Conservation (phyloP, 108 stramenopile species). For the Licmophora abbreviata region DNA sequence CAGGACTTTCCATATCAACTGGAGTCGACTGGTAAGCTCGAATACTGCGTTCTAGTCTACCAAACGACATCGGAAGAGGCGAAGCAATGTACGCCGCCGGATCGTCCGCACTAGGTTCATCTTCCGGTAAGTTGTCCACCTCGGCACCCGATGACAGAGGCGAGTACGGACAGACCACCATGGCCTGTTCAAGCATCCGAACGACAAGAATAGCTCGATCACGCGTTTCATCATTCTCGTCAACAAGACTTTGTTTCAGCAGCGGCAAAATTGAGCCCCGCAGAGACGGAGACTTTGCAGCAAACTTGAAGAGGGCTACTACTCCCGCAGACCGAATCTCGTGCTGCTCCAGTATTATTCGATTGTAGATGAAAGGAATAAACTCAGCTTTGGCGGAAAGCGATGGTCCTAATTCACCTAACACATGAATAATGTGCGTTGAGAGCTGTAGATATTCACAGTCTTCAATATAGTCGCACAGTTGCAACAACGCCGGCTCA, state of each 20-base stretch:
- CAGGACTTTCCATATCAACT: constrained; percentile 30
- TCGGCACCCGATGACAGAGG: constrained; percentile 23
- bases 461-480: constrained; percentile 93
- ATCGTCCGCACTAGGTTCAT: constrained; percentile 27
- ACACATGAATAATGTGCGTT: constrained; percentile 68
- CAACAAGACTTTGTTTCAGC: constrained; percentile 57
- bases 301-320: constrained; percentile 76
- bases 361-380: constrained; percentile 91
- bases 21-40: constrained; percentile 48
- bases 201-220: constrained; percentile 77
- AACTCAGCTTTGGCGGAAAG: constrained; percentile 62
- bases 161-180: constrained; percentile 25
- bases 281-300: constrained; percentile 62
- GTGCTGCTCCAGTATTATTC: constrained; percentile 81
- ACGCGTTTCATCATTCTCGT: constrained; percentile 89
- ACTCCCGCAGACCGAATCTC: constrained; percentile 85
- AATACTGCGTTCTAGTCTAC: constrained; percentile 60
- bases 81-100: constrained; percentile 41
- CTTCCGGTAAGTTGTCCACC: constrained; percentile 22
- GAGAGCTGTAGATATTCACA: constrained; percentile 78
- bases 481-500: constrained; percentile 67
- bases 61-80: constrained; percentile 73
- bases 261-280: constrained; percentile 65
- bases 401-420: constrained; percentile 70
- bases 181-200: constrained; percentile 35